phyloP scores from a whole-genome alignment of 352 stramenopile genomes.

The Pythium coloratum region DNA sequence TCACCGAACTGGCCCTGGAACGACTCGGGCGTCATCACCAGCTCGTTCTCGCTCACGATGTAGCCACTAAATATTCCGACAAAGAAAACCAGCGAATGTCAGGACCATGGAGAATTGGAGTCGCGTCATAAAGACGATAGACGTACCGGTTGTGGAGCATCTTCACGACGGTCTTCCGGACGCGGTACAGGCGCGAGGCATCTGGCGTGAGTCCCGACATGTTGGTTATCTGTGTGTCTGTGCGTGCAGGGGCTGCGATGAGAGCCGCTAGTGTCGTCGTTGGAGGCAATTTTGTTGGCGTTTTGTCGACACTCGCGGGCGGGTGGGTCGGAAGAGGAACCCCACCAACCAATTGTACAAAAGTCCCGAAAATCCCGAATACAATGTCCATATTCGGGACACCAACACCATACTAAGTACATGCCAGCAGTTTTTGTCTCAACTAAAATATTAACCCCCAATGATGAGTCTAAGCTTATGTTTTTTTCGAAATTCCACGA shows the following conservation, averaged over 20 bases:
- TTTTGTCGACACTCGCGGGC: background rate
- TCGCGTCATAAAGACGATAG: background rate
- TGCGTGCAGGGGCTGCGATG: background rate
- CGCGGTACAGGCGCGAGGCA: conserved; percentile 89
- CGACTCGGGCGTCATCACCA: conserved; percentile 93
- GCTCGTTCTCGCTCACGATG: conserved; percentile 96
- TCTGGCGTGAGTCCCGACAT: conserved; percentile 84
- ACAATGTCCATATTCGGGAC: background rate
- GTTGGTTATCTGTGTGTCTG: background rate
- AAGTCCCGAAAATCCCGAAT: conserved; percentile 21
- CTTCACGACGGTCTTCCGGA: conserved; percentile 95
- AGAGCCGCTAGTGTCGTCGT: background rate
- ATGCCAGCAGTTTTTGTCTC: no score
- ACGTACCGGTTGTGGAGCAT: conserved; percentile 91
- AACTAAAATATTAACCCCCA: no score
- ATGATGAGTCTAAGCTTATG: no score
- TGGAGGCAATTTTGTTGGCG: background rate
- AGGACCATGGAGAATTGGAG: background rate
- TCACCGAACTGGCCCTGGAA: conserved; percentile 93
- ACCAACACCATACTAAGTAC: background rate
- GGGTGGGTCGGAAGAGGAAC: conserved; percentile 3
- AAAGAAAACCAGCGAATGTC: conserved; percentile 19
- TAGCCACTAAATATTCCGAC: conserved; percentile 88
- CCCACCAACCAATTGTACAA: conserved; percentile 28
- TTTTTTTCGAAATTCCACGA: no score